Evolutionary conservation across 208 protist species (phyloP).

Genomic region (Leishmania major): DNA sequence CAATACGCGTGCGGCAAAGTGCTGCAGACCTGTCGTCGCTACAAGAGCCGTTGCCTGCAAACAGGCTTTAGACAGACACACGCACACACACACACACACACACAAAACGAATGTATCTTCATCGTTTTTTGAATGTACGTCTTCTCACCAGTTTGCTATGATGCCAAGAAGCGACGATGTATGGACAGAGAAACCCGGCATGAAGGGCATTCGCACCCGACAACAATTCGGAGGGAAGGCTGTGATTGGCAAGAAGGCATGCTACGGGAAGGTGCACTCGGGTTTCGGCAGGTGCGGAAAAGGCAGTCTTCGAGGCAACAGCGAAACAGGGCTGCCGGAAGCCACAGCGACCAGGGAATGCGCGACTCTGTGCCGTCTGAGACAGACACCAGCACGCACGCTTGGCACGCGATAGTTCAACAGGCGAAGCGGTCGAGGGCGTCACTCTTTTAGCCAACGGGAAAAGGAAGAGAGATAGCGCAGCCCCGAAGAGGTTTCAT

Average conservation of each 20-base stretch:
- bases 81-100: too few species aligned
- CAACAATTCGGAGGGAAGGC: neutral
- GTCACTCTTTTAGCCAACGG: neutral
- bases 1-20: neutral
- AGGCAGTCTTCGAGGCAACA: neutral
- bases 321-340: too few species aligned
- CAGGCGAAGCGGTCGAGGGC: neutral
- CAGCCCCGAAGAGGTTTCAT: neutral
- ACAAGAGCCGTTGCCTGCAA: neutral
- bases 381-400: neutral
- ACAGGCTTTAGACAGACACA: neutral
- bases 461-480: neutral
- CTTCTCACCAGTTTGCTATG: neutral
- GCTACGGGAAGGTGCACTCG: neutral
- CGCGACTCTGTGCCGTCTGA: neutral
- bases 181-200: neutral
- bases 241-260: neutral
- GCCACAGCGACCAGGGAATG: neutral
- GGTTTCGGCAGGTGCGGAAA: neutral
- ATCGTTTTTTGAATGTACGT: neutral
- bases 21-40: neutral
- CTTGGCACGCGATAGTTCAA: too few species aligned
- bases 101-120: neutral
- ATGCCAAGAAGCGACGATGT: neutral
- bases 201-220: neutral